These are phyloP conservation scores for Anisogramma anomala DNA, from an alignment of 2,329 filamentous ascomycete species.

Conservation along the genomic window DNA sequence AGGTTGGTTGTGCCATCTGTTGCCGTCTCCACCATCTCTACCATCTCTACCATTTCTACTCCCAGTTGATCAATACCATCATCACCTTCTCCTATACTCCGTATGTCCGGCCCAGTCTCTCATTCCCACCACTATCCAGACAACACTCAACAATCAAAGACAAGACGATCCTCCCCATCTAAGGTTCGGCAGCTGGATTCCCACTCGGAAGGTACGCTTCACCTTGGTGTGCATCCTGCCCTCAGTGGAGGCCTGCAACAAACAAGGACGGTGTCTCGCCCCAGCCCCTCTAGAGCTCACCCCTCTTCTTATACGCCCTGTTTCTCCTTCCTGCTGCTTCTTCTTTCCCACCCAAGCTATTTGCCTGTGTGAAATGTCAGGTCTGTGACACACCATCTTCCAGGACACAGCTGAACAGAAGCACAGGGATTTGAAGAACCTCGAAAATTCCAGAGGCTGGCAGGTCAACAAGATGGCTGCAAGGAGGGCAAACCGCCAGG, in stretches of 20 bases:
- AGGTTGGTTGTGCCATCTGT: conserved; percentile 7
- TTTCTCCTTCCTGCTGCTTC: background rate
- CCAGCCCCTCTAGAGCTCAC: background rate
- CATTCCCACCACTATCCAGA: no score
- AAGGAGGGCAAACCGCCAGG: conserved; percentile 24
- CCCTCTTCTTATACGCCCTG: background rate
- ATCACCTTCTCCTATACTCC: no score
- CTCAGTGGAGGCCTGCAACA: background rate
- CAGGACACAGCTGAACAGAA: no score
- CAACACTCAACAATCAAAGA: background rate
- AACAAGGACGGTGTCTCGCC: background rate
- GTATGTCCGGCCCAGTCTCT: no score
- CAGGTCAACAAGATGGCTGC: conserved; percentile 17
- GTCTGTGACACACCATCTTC: no score
- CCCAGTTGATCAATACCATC: no score
- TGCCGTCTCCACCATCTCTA: background rate
- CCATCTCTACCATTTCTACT: background rate
- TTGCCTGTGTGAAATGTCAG: no score
- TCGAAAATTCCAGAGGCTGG: conserved; percentile 11
- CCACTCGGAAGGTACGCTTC: conserved; percentile 13
- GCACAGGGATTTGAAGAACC: conserved; percentile 9
- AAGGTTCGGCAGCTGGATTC: conserved; percentile 14
- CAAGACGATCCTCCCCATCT: background rate
- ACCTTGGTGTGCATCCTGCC: conserved; percentile 5
- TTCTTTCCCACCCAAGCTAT: no score